Base-by-base conservation (phyloP, 2,329 filamentous ascomycete species). In the Tricladium varicosporioides region DNA sequence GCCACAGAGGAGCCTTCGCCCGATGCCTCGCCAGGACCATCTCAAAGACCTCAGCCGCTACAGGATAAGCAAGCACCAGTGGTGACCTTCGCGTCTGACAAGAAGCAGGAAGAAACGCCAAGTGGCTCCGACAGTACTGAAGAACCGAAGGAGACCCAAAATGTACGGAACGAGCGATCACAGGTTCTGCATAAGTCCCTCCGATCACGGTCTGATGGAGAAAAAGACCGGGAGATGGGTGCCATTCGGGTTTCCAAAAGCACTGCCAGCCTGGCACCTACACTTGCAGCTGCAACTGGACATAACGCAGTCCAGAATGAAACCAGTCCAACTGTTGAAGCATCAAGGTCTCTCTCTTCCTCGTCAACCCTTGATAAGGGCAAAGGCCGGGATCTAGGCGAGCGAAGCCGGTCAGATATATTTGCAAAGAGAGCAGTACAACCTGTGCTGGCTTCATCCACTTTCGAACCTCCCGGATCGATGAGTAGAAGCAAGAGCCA, bases 401-500 rank as follows among this genome's bases (percentile, higher is more conserved):
- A 65, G 27, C 15, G 36, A 8, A 11, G 40, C 18, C 45, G 31
- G 13, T 31, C 43, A 9, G 60, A 64, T 31, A 53, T 69, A 51
- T 70, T 69, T 57, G 47, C 64, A 5, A 71, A 67, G 52, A 53
- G 63, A 53, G 58, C 63, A 19, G 56, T 66, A 5, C 63, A 61
- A n/a, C 58, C 58, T 3, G 49, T 58, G 19, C 19, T 57, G 32
- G 32, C 50, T 44, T 36, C 54, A 18, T 16, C 56, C 10, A 31
- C 33, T 8, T 44, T 58, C 1, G 56, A 56, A 13, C 18, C 58
- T 8, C 74, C 13, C 71, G 77, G 22, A 70, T 70, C 13, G 73
- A 71, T 85, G 49, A 81, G 75, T n/a, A 75, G 81, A 56, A 80
- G 82, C n/a, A 83, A 79, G 68, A 85, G 82, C 63, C 82, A 86